Conservation (phyloP, 1,284 basidiomycete genomes). For the Xanthoconium separans region DNA sequence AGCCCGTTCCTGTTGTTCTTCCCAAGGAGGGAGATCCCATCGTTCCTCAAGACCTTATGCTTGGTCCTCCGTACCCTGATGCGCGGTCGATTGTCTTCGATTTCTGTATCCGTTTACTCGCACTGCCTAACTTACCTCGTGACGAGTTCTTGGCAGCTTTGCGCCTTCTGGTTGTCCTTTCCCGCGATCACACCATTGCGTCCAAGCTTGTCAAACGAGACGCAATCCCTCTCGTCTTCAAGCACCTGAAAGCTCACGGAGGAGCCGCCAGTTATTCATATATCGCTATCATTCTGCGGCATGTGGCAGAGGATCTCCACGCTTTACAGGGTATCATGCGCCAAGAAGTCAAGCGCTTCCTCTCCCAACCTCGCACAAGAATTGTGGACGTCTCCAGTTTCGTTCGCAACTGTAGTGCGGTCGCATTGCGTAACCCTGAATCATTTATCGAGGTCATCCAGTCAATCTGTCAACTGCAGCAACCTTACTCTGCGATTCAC, state of each 20-base stretch:
- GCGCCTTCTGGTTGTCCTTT: constrained; percentile 79
- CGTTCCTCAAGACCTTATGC: constrained; percentile 45
- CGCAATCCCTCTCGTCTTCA: constrained; percentile 66
- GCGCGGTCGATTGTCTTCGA: constrained; percentile 72
- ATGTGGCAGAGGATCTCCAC: constrained; percentile 79
- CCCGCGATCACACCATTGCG: constrained; percentile 64
- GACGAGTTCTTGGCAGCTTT: constrained; percentile 82
- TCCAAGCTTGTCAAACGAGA: constrained; percentile 62
- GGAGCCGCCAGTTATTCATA: constrained; percentile 78
- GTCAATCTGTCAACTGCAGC: constrained; percentile 69
- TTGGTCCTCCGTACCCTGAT: constrained; percentile 60
- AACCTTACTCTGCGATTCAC: constrained; percentile 59
- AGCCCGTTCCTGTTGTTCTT: constrained; percentile 59
- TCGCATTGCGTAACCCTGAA: constrained; percentile 79
- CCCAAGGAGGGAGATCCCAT: constrained; percentile 71
- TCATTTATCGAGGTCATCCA: constrained; percentile 77
- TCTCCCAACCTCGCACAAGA: constrained; percentile 69
- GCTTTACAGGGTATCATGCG: constrained; percentile 76
- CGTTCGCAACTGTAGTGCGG: constrained; percentile 75
- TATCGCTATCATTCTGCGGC: constrained; percentile 85
- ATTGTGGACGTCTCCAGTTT: constrained; percentile 73
- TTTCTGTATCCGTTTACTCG: constrained; percentile 67
- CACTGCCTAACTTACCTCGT: constrained; percentile 58
- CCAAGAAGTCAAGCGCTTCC: constrained; percentile 78
- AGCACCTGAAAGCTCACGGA: constrained; percentile 57